phyloP scores from a whole-genome alignment of 2,329 filamentous ascomycete species.

The Meredithiella fracta region DNA sequence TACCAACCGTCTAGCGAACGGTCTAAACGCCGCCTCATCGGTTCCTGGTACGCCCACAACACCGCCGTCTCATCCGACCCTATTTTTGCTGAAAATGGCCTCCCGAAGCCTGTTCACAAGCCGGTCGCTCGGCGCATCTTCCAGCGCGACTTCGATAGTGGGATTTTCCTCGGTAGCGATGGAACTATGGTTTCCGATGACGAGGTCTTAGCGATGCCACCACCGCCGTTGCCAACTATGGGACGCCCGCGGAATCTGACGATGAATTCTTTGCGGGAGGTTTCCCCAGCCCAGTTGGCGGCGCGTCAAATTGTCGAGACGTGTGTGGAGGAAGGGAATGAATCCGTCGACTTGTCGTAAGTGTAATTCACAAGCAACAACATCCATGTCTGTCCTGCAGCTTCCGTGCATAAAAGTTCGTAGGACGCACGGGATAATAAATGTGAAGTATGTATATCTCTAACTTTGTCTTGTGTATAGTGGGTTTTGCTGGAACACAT shows the following conservation, averaged over 20 bases:
- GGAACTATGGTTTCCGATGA: slow-evolving; percentile 7
- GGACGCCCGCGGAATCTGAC: slow-evolving; percentile 4
- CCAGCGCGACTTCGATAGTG: slow-evolving; percentile 47
- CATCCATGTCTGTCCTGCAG: neutral
- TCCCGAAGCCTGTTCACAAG: slow-evolving; percentile 17
- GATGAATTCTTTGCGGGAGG: slow-evolving; percentile 11
- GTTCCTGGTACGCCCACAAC: slow-evolving; percentile 49
- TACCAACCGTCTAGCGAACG: slow-evolving; percentile 33
- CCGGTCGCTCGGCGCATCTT: slow-evolving; percentile 35
- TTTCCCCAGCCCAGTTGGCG: slow-evolving; percentile 27
- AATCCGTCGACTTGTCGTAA: slow-evolving; percentile 46
- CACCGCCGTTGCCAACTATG: neutral
- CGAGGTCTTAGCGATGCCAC: slow-evolving; percentile 1
- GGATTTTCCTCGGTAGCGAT: slow-evolving; percentile 49
- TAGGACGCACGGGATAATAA: neutral
- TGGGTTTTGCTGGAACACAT: slow-evolving; percentile 33
- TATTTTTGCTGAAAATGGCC: slow-evolving; percentile 25
- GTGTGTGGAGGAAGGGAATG: slow-evolving; percentile 41
- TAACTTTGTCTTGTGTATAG: slow-evolving; percentile 18
- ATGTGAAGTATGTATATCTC: neutral
- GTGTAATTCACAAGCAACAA: slow-evolving; percentile 17
- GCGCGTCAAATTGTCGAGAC: slow-evolving; percentile 31
- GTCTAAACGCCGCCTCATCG: slow-evolving; percentile 46
- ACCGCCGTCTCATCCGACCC: slow-evolving; percentile 31
- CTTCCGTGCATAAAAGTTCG: neutral